Evolutionary conservation across 2,329 filamentous ascomycete genomes (phyloP).

Genomic region (Aphanoascus verrucosus): DNA sequence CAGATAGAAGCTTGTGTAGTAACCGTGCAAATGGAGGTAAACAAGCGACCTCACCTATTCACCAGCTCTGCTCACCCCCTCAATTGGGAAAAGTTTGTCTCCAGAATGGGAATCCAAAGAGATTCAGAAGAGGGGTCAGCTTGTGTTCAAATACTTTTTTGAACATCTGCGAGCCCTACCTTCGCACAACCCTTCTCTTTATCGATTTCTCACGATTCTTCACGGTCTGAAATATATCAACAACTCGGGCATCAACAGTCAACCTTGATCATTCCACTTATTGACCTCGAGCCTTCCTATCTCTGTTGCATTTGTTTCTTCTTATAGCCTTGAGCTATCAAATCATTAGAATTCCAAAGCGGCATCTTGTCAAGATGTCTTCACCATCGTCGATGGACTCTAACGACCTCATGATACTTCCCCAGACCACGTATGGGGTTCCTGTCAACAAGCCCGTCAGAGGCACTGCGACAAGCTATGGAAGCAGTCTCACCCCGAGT

Average conservation of each 20-base stretch:
- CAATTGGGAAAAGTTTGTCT: constrained; percentile 1
- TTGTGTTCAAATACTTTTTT: not conserved
- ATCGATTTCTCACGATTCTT: not conserved
- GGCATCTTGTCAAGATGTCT: not conserved
- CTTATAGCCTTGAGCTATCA: not conserved
- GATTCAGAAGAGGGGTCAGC: not conserved
- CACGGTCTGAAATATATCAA: not conserved
- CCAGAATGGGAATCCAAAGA: not conserved
- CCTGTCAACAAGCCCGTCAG: not conserved
- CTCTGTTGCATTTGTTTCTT: not conserved
- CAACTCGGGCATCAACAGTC: not conserved
- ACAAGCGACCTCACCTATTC: constrained; percentile 5
- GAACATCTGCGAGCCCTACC: not conserved
- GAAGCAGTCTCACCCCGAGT: too few species aligned
- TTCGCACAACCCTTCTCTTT: constrained; percentile 1
- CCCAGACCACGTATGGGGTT: not conserved
- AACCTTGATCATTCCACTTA: not conserved
- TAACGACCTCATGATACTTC: not conserved
- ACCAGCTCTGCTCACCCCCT: not conserved
- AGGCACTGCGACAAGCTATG: not conserved
- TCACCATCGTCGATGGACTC: constrained; percentile 2
- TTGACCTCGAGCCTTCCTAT: not conserved
- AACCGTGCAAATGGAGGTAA: constrained; percentile 2
- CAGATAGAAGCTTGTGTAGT: constrained; percentile 2
- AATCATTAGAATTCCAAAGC: not conserved